Evolutionary conservation across 495 filamentous ascomycete species (phyloP), one percentile per base, ranked within the genome.

Genomic region (Aspergillus hancockii): DNA sequence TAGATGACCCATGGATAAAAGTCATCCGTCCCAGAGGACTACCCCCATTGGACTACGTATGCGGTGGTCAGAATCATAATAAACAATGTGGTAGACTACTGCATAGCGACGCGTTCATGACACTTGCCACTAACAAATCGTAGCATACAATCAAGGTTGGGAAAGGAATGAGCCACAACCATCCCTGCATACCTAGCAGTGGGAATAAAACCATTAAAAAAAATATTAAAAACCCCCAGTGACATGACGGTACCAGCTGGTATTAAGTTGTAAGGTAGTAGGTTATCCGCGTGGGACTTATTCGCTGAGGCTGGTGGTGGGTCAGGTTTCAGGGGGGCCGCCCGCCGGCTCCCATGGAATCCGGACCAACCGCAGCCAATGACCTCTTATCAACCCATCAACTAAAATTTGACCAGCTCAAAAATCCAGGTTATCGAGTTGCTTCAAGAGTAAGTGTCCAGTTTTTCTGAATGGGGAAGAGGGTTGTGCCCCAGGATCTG

Each of bases 301-400:
- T 22, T 43, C 28, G 41, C 28, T 49, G 52, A 43, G 60, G 54
- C 60, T 57, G 51, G 36, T 16, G 50, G 57, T 54, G 63, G 63
- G 55, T 57, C 56, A 32, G 47, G 60, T 50, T 55, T 66, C 63
- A 66, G 63, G 63, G 63, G 63, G 34, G 34, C 34, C 34, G 38
- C 14, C 59, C 59, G 63, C 46, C 41, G 38, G 57, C 41, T 61
- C 60, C 60, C 63, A 60, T 60, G 63, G 63, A 61, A 52, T 60
- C 58, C 57, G 58, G 43, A 58, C 34, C 49, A 49, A 32, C 25
- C 22, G 21, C 21, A 54, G 43, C 58, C 52, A 49, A 47, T 55
- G 28, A 43, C 46, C 25, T 21, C 22, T 32, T 28, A 41, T 52
- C 49, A 23, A 22, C 13, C 43, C 43, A 23, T 28, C 21, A 21